phyloP scores from a whole-genome alignment of 1,284 basidiomycete species.

The Trichosporon inkin region DNA sequence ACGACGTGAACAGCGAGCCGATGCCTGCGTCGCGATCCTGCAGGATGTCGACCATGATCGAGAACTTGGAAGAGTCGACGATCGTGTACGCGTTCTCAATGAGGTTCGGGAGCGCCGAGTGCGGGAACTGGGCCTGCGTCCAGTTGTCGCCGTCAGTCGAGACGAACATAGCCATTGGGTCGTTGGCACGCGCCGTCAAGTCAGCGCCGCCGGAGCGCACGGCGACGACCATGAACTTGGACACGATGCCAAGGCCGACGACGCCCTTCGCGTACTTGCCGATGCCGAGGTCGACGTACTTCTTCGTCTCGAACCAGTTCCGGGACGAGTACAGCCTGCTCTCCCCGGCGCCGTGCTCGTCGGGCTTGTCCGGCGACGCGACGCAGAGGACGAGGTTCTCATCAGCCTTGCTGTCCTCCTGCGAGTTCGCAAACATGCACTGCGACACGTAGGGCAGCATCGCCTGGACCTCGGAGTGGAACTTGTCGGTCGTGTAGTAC shows the following conservation, averaged over 20 bases:
- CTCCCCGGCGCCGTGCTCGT: slow-evolving; percentile 56
- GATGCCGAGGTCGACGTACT: slow-evolving; percentile 72
- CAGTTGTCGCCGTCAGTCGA: slow-evolving; percentile 73
- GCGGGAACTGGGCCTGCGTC: slow-evolving; percentile 53
- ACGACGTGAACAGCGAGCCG: slow-evolving; percentile 89
- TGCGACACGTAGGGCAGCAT: slow-evolving; percentile 66
- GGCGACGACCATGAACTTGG: slow-evolving; percentile 84
- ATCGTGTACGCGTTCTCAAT: slow-evolving; percentile 75
- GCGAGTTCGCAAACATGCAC: slow-evolving; percentile 83
- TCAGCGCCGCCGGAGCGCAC: slow-evolving; percentile 11
- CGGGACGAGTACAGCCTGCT: slow-evolving; percentile 72
- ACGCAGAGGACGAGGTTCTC: slow-evolving; percentile 77
- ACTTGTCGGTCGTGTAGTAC: slow-evolving; percentile 79
- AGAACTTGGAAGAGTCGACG: slow-evolving; percentile 87
- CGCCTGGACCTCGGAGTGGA: slow-evolving; percentile 58
- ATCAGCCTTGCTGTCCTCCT: slow-evolving; percentile 60
- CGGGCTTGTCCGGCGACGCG: slow-evolving; percentile 54
- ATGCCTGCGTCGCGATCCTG: slow-evolving; percentile 67
- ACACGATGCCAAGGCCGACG: slow-evolving; percentile 81
- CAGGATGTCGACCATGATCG: slow-evolving; percentile 88
- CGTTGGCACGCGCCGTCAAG: background rate
- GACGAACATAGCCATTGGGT: slow-evolving; percentile 66
- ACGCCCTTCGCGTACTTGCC: slow-evolving; percentile 79
- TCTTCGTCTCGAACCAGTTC: slow-evolving; percentile 68
- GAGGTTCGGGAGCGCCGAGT: slow-evolving; percentile 45